Evolutionary conservation across 805 yeast genomes (phyloP), one percentile per base, ranked within the genome.

Genomic region (Metschnikowia bowlesiae): DNA sequence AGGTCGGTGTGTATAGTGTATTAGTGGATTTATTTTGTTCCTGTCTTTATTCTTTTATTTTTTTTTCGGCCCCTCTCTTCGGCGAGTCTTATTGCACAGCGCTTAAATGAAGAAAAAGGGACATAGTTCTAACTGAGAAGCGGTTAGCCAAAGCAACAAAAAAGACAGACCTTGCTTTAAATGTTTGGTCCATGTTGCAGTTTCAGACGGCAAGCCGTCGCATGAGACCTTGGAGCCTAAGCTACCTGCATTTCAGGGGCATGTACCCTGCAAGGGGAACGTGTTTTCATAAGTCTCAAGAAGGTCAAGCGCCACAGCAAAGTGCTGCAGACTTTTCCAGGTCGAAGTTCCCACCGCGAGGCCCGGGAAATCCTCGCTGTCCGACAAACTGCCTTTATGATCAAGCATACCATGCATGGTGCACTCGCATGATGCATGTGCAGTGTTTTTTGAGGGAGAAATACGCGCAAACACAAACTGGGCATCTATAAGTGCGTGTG

Each of bases 1-100:
- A 33, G 34, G 45, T n/a, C 31, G 45, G 45, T 42, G 45, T 42
- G 45, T 42, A 42, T 14, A 42, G 38, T 42, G 45, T 26, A 39
- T 14, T 18, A 14, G 38, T 22, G 41, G 22, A 33, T 42, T 33
- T 42, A 42, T 28, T 26, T 42, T 42, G 31, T 32, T 42, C 45
- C 36, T 26, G 37, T 42, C 22, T 22, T 33, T 33, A 32, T 32
- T 14, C 29, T 11, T 13, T 42, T 42, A 22, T 33, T 42, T 42
- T 42, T 32, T 37, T 42, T 28, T 41, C 18, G 38, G n/a, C 38
- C 34, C 43, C 43, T 14, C 18, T 28, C 34, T 10, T 30, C 34
- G 34, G 43, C 10, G 10, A 29, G 41, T 39, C 31, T 18, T 41
- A 10, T 42, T 42, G 45, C 34, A 42, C 22, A 38, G 26, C 45